Conservation (phyloP, 1,139 yeast genomes). For the Zhuliangozyma parablackwelliae region DNA sequence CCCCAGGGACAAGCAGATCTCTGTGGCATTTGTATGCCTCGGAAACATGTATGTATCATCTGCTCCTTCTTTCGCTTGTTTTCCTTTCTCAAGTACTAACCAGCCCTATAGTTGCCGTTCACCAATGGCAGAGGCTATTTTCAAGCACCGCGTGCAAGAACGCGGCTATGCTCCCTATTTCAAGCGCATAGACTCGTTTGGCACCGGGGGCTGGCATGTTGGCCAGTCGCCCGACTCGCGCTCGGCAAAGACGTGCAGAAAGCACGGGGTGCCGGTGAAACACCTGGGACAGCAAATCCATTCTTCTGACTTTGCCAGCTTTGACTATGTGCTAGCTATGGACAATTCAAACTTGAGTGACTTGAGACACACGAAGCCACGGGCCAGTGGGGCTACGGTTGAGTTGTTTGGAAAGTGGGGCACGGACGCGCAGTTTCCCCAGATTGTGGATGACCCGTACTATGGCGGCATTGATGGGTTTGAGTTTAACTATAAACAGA, state of each 20-base stretch:
- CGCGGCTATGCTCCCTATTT: constrained; percentile 40
- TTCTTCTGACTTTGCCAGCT: constrained; percentile 54
- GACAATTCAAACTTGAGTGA: constrained; percentile 64
- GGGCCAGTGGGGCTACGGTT: constrained; percentile 45
- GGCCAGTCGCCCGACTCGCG: constrained; percentile 83
- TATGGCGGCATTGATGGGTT: constrained; percentile 85
- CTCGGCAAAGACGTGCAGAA: constrained; percentile 62
- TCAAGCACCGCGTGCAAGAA: constrained; percentile 57
- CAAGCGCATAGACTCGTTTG: constrained; percentile 72
- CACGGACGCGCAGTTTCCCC: constrained; percentile 44
- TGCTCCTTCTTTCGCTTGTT: not conserved
- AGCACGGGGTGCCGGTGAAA: constrained; percentile 68
- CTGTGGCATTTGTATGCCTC: constrained; percentile 85
- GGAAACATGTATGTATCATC: constrained; percentile 70
- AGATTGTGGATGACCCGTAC: constrained; percentile 82
- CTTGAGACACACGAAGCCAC: constrained; percentile 57
- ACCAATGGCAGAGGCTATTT: constrained; percentile 97
- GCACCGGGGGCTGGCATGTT: constrained; percentile 79
- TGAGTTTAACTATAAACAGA: constrained; percentile 71
- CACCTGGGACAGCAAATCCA: constrained; percentile 74
- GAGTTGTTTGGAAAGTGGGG: constrained; percentile 76
- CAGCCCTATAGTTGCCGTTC: constrained; percentile 69
- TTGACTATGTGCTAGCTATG: constrained; percentile 87
- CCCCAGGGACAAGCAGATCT: constrained; percentile 30
- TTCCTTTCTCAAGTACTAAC: constrained; percentile 5